Conservation (phyloP, 352 stramenopile genomes). For the Thalassiosira sp. region DNA sequence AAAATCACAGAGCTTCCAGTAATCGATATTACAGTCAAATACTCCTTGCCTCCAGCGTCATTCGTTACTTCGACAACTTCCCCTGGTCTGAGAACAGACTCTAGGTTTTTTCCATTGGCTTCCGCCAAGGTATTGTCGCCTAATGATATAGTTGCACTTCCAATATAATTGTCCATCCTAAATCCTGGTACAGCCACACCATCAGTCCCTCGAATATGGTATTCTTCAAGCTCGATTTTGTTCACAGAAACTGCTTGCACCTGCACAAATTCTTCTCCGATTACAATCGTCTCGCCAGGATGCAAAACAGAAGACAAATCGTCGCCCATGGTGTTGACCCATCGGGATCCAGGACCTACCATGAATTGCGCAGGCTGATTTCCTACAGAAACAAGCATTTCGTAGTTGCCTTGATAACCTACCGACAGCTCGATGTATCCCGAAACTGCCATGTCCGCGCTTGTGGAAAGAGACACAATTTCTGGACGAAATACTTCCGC, state of each 20-base stretch:
- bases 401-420: slow-evolving; percentile 52
- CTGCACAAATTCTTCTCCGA: slow-evolving; percentile 58
- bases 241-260: slow-evolving; percentile 45
- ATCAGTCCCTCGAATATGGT: slow-evolving; percentile 51
- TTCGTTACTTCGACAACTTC: slow-evolving; percentile 50
- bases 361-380: slow-evolving; percentile 57
- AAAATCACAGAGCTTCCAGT: slow-evolving; percentile 36
- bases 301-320: slow-evolving; percentile 58
- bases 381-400: slow-evolving; percentile 52
- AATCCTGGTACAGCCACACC: slow-evolving; percentile 37
- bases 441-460: slow-evolving; percentile 34
- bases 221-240: slow-evolving; percentile 59
- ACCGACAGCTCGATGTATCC: slow-evolving; percentile 63
- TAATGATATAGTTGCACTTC: slow-evolving; percentile 38
- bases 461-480: slow-evolving; percentile 45
- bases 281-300: slow-evolving; percentile 50
- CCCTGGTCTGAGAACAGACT: slow-evolving; percentile 30
- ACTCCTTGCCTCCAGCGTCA: slow-evolving; percentile 31
- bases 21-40: slow-evolving; percentile 51
- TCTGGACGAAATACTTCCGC: slow-evolving; percentile 34
- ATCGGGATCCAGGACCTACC: slow-evolving; percentile 60
- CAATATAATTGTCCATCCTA: slow-evolving; percentile 56
- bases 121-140: slow-evolving; percentile 35
- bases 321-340: slow-evolving; percentile 54
- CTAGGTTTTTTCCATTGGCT: slow-evolving; percentile 33